These are phyloP conservation scores for Cucumis cinereus DNA, from an alignment of 306 rosid species.

Conservation along the genomic window DNA sequence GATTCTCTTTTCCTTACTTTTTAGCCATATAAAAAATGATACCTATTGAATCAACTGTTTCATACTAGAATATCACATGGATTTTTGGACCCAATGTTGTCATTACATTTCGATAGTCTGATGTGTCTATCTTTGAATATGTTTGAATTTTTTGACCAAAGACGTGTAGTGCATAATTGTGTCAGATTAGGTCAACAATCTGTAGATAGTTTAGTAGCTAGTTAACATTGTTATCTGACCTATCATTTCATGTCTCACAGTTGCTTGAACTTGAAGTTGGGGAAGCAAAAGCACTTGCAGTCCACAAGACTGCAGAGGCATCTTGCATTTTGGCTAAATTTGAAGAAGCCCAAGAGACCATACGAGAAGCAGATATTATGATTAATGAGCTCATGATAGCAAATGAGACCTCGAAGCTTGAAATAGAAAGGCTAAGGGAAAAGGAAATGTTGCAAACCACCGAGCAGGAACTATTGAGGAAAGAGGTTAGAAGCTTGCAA, in stretches of 20 bases:
- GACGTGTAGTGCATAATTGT: not conserved
- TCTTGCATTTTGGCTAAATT: slow-evolving; percentile 67
- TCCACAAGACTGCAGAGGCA: slow-evolving; percentile 61
- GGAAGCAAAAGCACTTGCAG: slow-evolving; percentile 51
- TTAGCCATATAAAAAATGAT: not conserved
- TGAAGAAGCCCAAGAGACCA: slow-evolving; percentile 72
- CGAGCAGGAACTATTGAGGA: slow-evolving; percentile 33
- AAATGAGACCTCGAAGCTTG: slow-evolving; percentile 67
- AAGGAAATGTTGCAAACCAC: slow-evolving; percentile 23
- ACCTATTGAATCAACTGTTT: not conserved
- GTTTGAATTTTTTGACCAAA: not conserved
- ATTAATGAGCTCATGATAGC: slow-evolving; percentile 59
- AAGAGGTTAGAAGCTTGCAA: slow-evolving; percentile 54
- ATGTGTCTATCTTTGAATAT: not conserved
- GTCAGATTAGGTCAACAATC: not conserved
- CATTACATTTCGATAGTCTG: not conserved
- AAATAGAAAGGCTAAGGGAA: slow-evolving; percentile 34
- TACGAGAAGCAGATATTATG: slow-evolving; percentile 69
- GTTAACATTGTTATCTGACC: not conserved
- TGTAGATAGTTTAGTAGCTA: not conserved
- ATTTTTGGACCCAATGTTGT: not conserved
- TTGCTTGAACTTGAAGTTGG: slow-evolving; percentile 59
- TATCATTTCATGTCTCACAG: slow-evolving; percentile 22
- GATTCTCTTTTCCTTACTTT: not conserved
- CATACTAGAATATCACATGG: not conserved